These are phyloP conservation scores for Cryphonectria nitschkei DNA, from an alignment of 2,329 filamentous ascomycete species.

Conservation along the genomic window DNA sequence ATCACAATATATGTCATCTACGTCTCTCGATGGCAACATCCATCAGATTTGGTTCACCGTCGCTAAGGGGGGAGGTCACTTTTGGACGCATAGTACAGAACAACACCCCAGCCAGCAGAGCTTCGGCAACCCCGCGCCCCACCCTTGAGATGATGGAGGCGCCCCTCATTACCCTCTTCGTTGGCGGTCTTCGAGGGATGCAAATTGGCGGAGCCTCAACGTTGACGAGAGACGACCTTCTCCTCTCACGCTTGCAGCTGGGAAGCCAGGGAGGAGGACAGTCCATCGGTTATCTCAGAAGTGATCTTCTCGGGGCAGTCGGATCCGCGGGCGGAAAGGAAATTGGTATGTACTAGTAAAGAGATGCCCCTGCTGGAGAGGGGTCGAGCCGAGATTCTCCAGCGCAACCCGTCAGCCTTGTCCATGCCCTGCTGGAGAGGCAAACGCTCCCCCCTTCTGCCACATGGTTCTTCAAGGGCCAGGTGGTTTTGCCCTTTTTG, in stretches of 20 bases:
- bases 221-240: neutral
- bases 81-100: neutral
- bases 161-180: slow-evolving; percentile 12
- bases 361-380: neutral
- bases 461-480: slow-evolving; percentile 4
- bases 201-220: slow-evolving; percentile 17
- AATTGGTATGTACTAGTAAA: neutral
- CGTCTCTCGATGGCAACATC: slow-evolving; percentile 1
- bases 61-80: neutral
- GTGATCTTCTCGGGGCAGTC: slow-evolving; percentile 10
- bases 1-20: neutral
- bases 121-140: slow-evolving; percentile 24
- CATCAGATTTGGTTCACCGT: neutral
- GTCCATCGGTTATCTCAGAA: neutral
- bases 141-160: slow-evolving; percentile 10
- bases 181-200: neutral
- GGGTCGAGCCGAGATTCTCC: slow-evolving; percentile 1
- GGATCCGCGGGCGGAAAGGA: neutral
- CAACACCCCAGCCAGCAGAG: slow-evolving; percentile 8
- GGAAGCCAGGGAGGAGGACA: neutral
- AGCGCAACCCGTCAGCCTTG: slow-evolving; percentile 19
- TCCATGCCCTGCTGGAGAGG: slow-evolving; percentile 8
- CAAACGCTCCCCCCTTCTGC: neutral
- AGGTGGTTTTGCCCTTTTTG: neutral
- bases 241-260: neutral